Conservation (phyloP, 148 eudicot genomes). For the Rhododendron ferrugineum region DNA sequence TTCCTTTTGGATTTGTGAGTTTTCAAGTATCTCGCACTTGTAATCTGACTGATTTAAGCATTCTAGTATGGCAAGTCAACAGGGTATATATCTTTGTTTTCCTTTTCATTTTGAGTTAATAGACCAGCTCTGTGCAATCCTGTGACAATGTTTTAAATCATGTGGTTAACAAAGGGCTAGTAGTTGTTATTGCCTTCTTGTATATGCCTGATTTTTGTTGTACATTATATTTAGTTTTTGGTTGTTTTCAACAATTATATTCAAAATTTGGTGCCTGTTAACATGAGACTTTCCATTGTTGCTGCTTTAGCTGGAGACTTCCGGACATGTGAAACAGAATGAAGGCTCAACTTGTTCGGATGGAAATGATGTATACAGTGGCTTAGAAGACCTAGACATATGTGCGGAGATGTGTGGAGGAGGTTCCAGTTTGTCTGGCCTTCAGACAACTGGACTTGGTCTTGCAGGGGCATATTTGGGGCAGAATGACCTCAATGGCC, state of each 20-base stretch:
- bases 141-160: background rate
- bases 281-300: background rate
- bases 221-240: background rate
- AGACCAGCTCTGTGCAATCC: background rate
- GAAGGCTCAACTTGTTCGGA: background rate
- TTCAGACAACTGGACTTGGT: background rate
- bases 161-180: background rate
- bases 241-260: background rate
- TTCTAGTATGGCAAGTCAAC: background rate
- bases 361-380: constrained; percentile 14
- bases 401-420: background rate
- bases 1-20: no score
- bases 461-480: no score
- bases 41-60: background rate
- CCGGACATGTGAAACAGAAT: background rate
- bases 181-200: background rate
- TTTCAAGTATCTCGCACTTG: background rate
- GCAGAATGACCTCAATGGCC: constrained; percentile 21
- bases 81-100: background rate
- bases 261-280: background rate
- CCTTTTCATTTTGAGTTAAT: background rate
- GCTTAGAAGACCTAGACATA: constrained; percentile 20
- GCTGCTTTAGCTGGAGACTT: constrained; percentile 1
- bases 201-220: background rate
- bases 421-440: no score